phyloP scores from a whole-genome alignment of 1,284 basidiomycete species.

The Cryptococcus wingfieldii region DNA sequence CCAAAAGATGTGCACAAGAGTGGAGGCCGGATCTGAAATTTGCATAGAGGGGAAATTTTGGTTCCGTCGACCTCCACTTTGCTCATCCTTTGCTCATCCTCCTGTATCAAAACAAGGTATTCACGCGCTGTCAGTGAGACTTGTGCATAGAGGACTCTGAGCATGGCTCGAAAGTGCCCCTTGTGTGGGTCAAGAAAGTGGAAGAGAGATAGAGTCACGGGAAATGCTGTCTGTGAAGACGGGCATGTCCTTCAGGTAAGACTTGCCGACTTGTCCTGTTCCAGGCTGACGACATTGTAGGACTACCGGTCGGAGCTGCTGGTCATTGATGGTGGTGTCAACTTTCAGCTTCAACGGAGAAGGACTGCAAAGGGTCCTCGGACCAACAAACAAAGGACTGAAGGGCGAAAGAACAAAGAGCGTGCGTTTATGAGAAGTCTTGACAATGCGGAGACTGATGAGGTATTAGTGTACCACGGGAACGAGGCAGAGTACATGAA shows the following conservation, averaged over 20 bases:
- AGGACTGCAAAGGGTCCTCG: slow-evolving; percentile 21
- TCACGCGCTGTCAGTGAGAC: background rate
- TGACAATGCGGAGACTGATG: too few species aligned
- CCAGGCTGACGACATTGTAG: slow-evolving; percentile 14
- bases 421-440: slow-evolving; percentile 25
- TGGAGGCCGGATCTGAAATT: slow-evolving; percentile 13
- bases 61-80: slow-evolving; percentile 11
- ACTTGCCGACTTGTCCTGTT: background rate
- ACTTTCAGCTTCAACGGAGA: slow-evolving; percentile 35
- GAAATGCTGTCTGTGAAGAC: slow-evolving; percentile 45
- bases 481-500: slow-evolving; percentile 68
- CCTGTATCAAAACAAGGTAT: background rate
- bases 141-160: background rate
- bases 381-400: slow-evolving; percentile 25
- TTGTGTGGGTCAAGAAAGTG: slow-evolving; percentile 44
- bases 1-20: slow-evolving; percentile 1
- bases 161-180: slow-evolving; percentile 41
- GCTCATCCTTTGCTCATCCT: background rate
- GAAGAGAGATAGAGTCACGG: slow-evolving; percentile 40
- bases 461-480: slow-evolving; percentile 68
- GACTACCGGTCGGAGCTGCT: slow-evolving; percentile 42
- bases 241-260: slow-evolving; percentile 46
- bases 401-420: slow-evolving; percentile 31
- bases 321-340: slow-evolving; percentile 28
- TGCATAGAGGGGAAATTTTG: slow-evolving; percentile 7